Base-by-base conservation (phyloP, 1,139 yeast species). In the Cylindricascospora bacillispora region DNA sequence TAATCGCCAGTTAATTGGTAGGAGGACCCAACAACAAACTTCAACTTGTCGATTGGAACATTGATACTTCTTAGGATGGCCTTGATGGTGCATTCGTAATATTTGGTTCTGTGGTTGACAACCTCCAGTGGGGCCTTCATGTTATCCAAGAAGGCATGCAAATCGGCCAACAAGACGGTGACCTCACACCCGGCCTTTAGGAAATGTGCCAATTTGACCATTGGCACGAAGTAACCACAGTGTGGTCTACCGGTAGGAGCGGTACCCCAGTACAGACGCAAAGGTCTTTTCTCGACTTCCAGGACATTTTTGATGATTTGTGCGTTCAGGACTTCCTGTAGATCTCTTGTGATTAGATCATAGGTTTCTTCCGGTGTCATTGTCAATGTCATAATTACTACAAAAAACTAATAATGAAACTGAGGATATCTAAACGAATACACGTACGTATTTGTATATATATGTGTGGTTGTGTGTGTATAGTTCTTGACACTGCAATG, bases 191-290 rank as follows among this genome's bases (percentile, higher is more conserved):
- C 98, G 6, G 99, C 98, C 49, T 76, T 78, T 56, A 92, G 67
- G 56, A 89, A 83, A 53, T 92, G 92, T 4, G 98, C 98, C 46
- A 92, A 60, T 59, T 92, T 89, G 39, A 92, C 77, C 97, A 92
- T 85, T 32, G 97, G 92, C 25, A 89, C 98, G 56, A 89, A 85
- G 68, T 92, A 92, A 27, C 95, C 99, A 63, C 97, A 86, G 60
- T 92, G 99, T 27, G 97, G 95, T 57, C 73, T 81, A 29, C 99
- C 99, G 5, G 99, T 92, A 34, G 94, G 93, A 6, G 89, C 86
- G 15, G 86, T 76, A 40, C 97, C 95, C 98, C 97, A 92, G 72
- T 92, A 92, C 49, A 92, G 60, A 51, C 73, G 79, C 44, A 86
- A 54, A 4, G 94, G 86, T 43, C 93, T 70, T 47, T 83, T 70